Conservation (phyloP, 108 stramenopile genomes). For the Skeletonema tropicum region DNA sequence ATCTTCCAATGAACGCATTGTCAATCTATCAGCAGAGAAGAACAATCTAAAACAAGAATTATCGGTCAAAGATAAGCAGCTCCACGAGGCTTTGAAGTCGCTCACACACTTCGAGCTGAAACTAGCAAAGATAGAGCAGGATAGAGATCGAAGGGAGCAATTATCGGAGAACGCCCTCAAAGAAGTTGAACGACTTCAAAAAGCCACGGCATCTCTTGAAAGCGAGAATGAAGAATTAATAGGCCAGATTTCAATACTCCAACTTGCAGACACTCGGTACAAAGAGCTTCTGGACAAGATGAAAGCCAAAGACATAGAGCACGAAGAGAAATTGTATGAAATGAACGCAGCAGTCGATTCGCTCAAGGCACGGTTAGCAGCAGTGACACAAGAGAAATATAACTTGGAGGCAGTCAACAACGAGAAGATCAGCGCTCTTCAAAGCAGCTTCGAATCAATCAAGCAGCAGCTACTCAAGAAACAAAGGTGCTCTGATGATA, state of each 20-base stretch:
- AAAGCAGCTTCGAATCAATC: conserved; percentile 6
- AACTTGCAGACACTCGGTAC: conserved; percentile 19
- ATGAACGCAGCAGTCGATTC: not conserved
- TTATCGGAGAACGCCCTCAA: not conserved
- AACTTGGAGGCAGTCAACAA: conserved; percentile 4
- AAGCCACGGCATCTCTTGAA: conserved; percentile 1
- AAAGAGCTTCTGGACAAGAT: conserved; percentile 36
- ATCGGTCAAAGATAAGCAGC: conserved; percentile 15
- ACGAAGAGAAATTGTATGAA: conserved; percentile 1
- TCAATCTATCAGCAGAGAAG: conserved; percentile 17
- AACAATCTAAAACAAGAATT: conserved; percentile 16
- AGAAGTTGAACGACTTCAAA: conserved; percentile 19
- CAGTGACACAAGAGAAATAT: conserved; percentile 16
- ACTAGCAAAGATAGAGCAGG: conserved; percentile 24
- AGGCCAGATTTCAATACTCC: conserved; percentile 33
- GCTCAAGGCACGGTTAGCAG: conserved; percentile 7
- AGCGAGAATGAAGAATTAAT: conserved; percentile 14
- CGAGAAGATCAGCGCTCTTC: not conserved
- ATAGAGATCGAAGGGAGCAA: conserved; percentile 17
- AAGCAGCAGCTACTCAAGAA: not conserved
- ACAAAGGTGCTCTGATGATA: conserved; percentile 21
- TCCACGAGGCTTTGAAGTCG: conserved; percentile 11
- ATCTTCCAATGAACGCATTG: conserved; percentile 18
- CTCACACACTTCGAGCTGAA: conserved; percentile 33
- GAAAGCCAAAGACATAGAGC: conserved; percentile 35